phyloP scores from a whole-genome alignment of 2,329 filamentous ascomycete species.

The Colletotrichum liaoningense region DNA sequence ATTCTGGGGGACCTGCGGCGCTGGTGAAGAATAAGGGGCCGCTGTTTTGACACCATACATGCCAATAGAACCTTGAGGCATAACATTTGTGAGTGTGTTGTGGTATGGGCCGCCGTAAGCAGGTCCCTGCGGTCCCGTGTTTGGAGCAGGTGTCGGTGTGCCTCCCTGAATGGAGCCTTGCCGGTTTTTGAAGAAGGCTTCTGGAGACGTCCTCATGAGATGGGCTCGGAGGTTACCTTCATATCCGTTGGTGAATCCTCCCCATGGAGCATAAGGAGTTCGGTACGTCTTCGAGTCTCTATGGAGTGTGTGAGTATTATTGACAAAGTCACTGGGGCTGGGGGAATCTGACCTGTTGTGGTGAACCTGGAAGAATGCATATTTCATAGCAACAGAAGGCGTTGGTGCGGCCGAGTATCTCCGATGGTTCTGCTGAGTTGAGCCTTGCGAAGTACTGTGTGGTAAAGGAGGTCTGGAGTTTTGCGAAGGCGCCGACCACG shows the following conservation, averaged over 20 bases:
- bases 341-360: slow-evolving; percentile 62
- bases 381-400: slow-evolving; percentile 60
- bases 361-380: slow-evolving; percentile 69
- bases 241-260: slow-evolving; percentile 72
- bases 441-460: slow-evolving; percentile 1
- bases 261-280: slow-evolving; percentile 67
- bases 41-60: slow-evolving; percentile 35
- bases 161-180: slow-evolving; percentile 35
- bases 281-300: slow-evolving; percentile 68
- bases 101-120: slow-evolving; percentile 16
- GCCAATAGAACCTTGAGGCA: slow-evolving; percentile 28
- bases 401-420: slow-evolving; percentile 34
- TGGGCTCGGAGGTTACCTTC: slow-evolving; percentile 63
- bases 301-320: slow-evolving; percentile 36
- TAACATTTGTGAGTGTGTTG: slow-evolving; percentile 24
- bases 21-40: slow-evolving; percentile 28
- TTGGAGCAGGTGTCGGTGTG: slow-evolving; percentile 22
- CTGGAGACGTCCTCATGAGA: slow-evolving; percentile 51
- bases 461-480: not conserved
- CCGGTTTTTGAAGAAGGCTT: slow-evolving; percentile 46
- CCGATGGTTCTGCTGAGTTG: slow-evolving; percentile 33
- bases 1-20: slow-evolving; percentile 16
- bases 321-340: not conserved
- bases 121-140: not conserved
- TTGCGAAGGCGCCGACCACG: slow-evolving; percentile 20